Evolutionary conservation across 257 asterid species (phyloP), one percentile per base, ranked within the genome.

Genomic region (Ballota nigra): DNA sequence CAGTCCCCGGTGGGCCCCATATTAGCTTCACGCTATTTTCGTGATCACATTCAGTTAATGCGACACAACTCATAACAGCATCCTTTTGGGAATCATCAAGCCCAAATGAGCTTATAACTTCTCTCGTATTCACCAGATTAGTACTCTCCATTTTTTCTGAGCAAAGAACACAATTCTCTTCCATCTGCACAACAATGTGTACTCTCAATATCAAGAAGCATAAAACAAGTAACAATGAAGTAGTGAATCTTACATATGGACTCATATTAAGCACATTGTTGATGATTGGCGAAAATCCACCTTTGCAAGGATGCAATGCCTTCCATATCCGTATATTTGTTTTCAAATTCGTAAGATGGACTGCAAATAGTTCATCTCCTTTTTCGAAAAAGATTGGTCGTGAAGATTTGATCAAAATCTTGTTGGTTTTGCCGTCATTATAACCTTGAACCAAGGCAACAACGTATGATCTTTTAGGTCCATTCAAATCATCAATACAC

Each of bases 1-100:
- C 96, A 0, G 97, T 91, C 55, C 97, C 97, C 2, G 96, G 97
- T 2, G 97, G 97, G 57, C 97, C 97, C 97, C 97, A 88, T 22
- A 86, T 82, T 72, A 91, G 86, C 77, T 79, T 85, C 20, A 81
- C 78, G 6, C 74, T 70, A 16, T 75, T 83, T 33, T 33, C 63
- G 28, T 91, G 94, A 38, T 7, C 19, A 24, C 97, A 91, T 56
- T 81, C 79, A 53, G 76, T 79, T 10, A 81, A 64, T 0, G 78
- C 84, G 57, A 85, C 38, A 72, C 94, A 83, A 47, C 80, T 73
- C 63, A 76, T 8, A n/a, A 91, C 83, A 47, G 91, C 96, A 52
- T 52, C 75, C 7, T 49, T 51, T 53, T 91, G 96, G 7, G 92
- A 91, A 26, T 72, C 77, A 66, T 86, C 88, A 22, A 91, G 87